A percentile compares a stretch with the other conserved stretches of the same genome.
Evolutionary conservation across 805 yeast species (phyloP).

Genomic region (Pichia eremophila): DNA sequence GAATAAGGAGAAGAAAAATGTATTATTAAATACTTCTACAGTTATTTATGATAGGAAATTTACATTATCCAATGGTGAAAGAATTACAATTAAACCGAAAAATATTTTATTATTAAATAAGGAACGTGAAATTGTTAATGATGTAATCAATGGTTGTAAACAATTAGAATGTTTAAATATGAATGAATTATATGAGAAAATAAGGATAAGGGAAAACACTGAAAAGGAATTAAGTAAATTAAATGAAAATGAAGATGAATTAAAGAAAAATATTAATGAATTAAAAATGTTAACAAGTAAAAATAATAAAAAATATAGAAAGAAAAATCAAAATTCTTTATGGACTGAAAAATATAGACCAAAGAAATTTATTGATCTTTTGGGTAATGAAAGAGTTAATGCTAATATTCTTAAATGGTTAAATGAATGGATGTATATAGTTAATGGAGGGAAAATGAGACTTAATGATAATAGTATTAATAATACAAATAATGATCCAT

Average conservation of each 20-base stretch:
- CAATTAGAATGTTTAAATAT: slow-evolving; percentile 14
- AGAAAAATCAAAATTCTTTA: slow-evolving; percentile 10
- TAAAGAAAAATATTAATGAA: neutral
- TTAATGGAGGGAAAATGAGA: slow-evolving; percentile 18
- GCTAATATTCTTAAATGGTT: slow-evolving; percentile 55
- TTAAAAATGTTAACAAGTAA: neutral
- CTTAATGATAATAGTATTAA: slow-evolving; percentile 1
- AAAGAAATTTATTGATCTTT: slow-evolving; percentile 47
- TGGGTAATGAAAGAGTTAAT: slow-evolving; percentile 61
- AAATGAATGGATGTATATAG: slow-evolving; percentile 55
- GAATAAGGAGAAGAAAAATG: neutral
- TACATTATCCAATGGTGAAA: slow-evolving; percentile 17
- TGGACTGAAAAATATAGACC: slow-evolving; percentile 69
- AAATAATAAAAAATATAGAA: neutral
- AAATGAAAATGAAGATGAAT: neutral
- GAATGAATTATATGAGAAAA: slow-evolving; percentile 13
- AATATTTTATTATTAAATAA: neutral
- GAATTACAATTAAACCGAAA: slow-evolving; percentile 16
- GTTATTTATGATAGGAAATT: slow-evolving; percentile 9
- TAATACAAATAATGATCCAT: slow-evolving; percentile 31
- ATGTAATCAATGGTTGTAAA: neutral
- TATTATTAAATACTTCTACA: neutral
- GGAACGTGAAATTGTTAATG: neutral
- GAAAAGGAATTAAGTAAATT: slow-evolving; percentile 6
- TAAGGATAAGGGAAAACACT: slow-evolving; percentile 17